Conservation (phyloP, 1,139 yeast species). For the Candida neerlandica region DNA sequence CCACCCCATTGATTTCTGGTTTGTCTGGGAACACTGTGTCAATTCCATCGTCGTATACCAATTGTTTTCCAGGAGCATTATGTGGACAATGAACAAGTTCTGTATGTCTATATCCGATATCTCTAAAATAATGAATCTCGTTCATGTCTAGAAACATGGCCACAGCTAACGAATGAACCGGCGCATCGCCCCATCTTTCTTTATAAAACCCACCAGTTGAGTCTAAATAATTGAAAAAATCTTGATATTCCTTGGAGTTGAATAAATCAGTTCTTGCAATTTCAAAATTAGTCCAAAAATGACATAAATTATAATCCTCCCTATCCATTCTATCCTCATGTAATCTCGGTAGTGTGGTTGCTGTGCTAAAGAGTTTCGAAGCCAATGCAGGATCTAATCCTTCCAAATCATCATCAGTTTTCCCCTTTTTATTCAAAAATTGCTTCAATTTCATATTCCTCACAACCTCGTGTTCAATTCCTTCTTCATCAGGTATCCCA, state of each 20-base stretch:
- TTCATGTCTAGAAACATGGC: slow-evolving; percentile 67
- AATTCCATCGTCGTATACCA: slow-evolving; percentile 43
- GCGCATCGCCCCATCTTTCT: slow-evolving; percentile 97
- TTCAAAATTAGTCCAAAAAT: slow-evolving; percentile 94
- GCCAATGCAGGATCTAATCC: slow-evolving; percentile 24
- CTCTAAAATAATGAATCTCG: slow-evolving; percentile 86
- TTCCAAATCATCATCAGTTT: slow-evolving; percentile 27
- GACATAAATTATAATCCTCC: slow-evolving; percentile 77
- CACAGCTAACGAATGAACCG: slow-evolving; percentile 82
- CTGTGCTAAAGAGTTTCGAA: slow-evolving; percentile 26
- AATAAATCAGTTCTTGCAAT: slow-evolving; percentile 81
- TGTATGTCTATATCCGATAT: slow-evolving; percentile 84
- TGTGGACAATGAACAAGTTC: slow-evolving; percentile 82
- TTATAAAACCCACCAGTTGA: slow-evolving; percentile 76
- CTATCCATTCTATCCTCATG: slow-evolving; percentile 59
- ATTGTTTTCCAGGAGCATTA: slow-evolving; percentile 54
- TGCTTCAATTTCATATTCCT: slow-evolving; percentile 27
- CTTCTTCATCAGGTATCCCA: slow-evolving; percentile 16
- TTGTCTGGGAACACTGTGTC: slow-evolving; percentile 42
- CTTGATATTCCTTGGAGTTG: slow-evolving; percentile 60
- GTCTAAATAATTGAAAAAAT: slow-evolving; percentile 69
- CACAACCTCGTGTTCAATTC: slow-evolving; percentile 32
- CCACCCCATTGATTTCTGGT: slow-evolving; percentile 59
- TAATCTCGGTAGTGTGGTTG: slow-evolving; percentile 33
- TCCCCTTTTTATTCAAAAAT: slow-evolving; percentile 23